phyloP scores from a whole-genome alignment of 176 grass and related monocot species.

The Alloteropsis semialata region DNA sequence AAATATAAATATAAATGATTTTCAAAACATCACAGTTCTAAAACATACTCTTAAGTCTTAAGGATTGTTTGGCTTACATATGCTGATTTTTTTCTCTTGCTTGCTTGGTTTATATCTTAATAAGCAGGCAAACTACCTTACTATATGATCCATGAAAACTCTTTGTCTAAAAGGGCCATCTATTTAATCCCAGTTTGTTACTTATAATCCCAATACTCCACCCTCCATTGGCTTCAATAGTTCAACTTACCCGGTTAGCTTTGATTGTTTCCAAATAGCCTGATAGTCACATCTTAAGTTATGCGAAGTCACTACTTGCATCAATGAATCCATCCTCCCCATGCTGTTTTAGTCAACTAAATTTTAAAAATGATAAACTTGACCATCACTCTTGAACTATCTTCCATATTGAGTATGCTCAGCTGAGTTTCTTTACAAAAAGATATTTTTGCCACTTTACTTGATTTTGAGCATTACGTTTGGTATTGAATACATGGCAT shows the following conservation, averaged over 20 bases:
- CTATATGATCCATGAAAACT: background rate
- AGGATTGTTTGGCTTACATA: background rate
- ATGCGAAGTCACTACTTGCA: background rate
- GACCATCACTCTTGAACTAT: background rate
- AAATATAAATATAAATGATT: background rate
- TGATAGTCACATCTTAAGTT: background rate
- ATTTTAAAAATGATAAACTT: background rate
- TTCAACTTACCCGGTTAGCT: background rate
- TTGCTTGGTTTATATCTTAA: background rate
- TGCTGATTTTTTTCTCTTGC: background rate
- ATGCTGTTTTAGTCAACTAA: background rate
- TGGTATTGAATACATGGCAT: slow-evolving; percentile 11
- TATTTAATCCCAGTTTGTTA: background rate
- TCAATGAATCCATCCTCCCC: background rate
- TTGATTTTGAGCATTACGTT: slow-evolving; percentile 24
- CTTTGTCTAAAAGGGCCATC: background rate
- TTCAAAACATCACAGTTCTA: background rate
- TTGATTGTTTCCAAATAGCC: background rate
- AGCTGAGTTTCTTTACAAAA: background rate
- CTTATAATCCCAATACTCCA: background rate
- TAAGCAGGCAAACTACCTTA: background rate
- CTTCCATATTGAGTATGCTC: background rate
- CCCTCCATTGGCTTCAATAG: background rate
- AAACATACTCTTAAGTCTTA: background rate
- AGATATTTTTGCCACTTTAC: background rate